Evolutionary conservation across 2,329 filamentous ascomycete genomes (phyloP).

Genomic region (Sordariomycetes sp.): DNA sequence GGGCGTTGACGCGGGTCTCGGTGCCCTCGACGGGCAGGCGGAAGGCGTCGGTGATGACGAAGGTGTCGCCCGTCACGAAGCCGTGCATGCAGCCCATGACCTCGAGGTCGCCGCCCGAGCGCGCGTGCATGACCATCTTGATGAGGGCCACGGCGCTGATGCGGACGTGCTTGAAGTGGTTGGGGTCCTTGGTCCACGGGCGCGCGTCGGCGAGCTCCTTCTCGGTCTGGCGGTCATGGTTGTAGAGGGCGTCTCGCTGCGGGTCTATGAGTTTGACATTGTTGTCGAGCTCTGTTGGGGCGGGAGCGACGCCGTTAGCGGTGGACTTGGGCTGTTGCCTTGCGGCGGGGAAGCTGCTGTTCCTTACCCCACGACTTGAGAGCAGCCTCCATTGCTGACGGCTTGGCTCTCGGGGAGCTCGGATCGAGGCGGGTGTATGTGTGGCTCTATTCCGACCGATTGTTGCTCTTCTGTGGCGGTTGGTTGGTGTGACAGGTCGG

Average conservation of each 20-base stretch:
- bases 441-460: neutral
- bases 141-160: constrained; percentile 89
- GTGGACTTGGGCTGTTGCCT: neutral
- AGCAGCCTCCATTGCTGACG: constrained; percentile 14
- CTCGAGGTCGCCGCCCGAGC: constrained; percentile 85
- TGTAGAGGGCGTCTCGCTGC: constrained; percentile 82
- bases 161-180: constrained; percentile 88
- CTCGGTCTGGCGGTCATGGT: constrained; percentile 60
- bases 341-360: neutral
- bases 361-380: constrained; percentile 16
- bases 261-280: constrained; percentile 74
- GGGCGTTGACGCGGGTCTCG: constrained; percentile 95
- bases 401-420: neutral
- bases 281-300: constrained; percentile 69
- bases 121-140: constrained; percentile 99
- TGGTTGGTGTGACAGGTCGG: neutral
- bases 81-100: constrained; percentile 98
- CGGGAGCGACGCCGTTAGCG: neutral
- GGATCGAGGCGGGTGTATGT: neutral
- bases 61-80: constrained; percentile 73
- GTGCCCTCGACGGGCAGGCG: constrained; percentile 92
- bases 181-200: constrained; percentile 69
- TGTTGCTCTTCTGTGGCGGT: neutral
- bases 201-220: constrained; percentile 51
- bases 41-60: constrained; percentile 91